Base-by-base conservation (phyloP, 495 filamentous ascomycete species). In the Penicillium atrosanguineum region DNA sequence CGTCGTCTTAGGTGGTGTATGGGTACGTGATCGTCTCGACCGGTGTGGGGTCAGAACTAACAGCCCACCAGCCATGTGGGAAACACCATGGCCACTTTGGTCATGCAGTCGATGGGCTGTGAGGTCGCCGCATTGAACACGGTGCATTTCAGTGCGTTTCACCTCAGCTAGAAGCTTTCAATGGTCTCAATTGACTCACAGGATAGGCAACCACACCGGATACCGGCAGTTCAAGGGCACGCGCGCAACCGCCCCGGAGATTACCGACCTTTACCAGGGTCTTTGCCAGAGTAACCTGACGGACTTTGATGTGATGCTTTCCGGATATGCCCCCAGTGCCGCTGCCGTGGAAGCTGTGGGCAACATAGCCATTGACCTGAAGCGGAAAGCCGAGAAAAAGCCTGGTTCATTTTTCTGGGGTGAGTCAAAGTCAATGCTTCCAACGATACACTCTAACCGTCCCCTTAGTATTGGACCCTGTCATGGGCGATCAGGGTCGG, bases 401-500 rank as follows among this genome's bases (percentile, higher is more conserved):
- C 83, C 87, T 0, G 91, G 91, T 0, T 85, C 82, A 21, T 94
- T 97, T 73, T 97, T 97, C 71, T 97, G 92, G 92, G 86, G 83
- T 86, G 41, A 55, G 79, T 34, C 21, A 29, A n/a, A 16, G 36
- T 14, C 20, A 26, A 16, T 5, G 31, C 29, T 6, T 29, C 15
- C 28, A n/a, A 9, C 16, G 9, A 48, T 18, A 43, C n/a, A 31
- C 23, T 28, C 50, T 50, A 39, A 59, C 41, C 12, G 25, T 39
- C 16, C 26, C 15, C 14, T 42, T 46, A 86, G 86, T 95, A n/a
- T 77, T 98, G 41, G 94, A 98, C 67, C 94, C 94, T 1, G 95
- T 98, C 14, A 98, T 98, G 94, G 94, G 94, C 41, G 94, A 98
- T 64, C 88, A 95, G 62, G 95, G 90, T 31, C 83, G 81, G 36